Evolutionary conservation across 1,139 yeast genomes (phyloP), one percentile per base, ranked within the genome.

Genomic region (Saccharomyces pastorianus): DNA sequence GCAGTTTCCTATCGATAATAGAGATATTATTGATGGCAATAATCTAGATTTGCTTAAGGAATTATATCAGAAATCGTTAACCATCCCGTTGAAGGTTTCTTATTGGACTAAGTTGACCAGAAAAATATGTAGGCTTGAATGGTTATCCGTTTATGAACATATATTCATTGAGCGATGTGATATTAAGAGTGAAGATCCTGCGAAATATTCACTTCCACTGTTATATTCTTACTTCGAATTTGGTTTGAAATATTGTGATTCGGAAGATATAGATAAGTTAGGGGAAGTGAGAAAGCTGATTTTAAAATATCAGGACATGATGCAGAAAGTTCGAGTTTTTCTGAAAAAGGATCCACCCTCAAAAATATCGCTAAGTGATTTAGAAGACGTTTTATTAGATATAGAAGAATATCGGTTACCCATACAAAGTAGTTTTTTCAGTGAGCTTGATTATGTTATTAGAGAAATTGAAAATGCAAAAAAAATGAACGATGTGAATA

Each of bases 171-270:
- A 49, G 31, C 38, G 46, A 42, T 34, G 28, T 20, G n/a, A 50
- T 17, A 60, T 74, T 17, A 72, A 71, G 17, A 76, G 76, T 48
- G 57, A 59, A 9, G 61, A 62, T 41, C 69, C 83, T 55, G 70
- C 74, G 51, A 56, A 60, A 2, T 79, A 81, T 60, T 71, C 84
- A 32, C 32, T 58, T 4, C 25, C 49, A 9, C 51, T 46, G 29
- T 31, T 64, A 34, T 53, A 55, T 32, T 26, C 49, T 14, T 63
- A 59, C 50, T 54, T 61, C 26, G 31, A 52, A 11, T 57, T 58
- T 47, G 66, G 68, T 11, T 14, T 60, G 2, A 54, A 57, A 26
- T 56, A 54, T 48, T 61, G 61, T 42, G 53, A 46, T 6, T 27
- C 29, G 14, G 55, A 52, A 7, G 61, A 60, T 42, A 13, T 53